Evolutionary conservation across 208 protist species (phyloP), one percentile per base, ranked within the genome.

Genomic region (Leishmania gerbilli): DNA sequence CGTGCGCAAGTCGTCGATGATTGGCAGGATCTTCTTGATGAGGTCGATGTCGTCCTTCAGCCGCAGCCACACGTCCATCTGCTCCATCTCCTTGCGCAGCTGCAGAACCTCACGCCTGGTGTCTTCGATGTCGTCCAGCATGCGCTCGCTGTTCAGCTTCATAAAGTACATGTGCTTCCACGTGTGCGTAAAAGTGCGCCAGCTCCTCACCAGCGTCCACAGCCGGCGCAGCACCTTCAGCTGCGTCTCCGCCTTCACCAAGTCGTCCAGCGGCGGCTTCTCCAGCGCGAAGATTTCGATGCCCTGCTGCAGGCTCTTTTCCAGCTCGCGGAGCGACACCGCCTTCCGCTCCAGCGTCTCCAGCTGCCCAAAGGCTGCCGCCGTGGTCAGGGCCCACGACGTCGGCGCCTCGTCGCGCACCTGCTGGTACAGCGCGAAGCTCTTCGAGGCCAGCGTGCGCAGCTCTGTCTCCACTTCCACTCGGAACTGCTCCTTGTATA

Each of bases 211-310:
- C 55, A 99, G 87, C 60, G 69, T 84, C 98, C 99, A 99, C 58
- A 99, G 90, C n/a, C 79, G 86, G 45, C 92, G 83, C 77, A 99
- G 94, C 71, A 95, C 71, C 60, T 93, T 88, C 42, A 99, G 81
- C 58, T 98, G 95, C 21, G 74, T 80, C 76, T 95, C 91, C 1
- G 95, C 96, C 77, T 90, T 89, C 13, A 85, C 88, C 15, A 99
- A 79, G 80, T 99, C 98, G 71, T 98, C 93, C 77, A 99, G 93
- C 56, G 76, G 79, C 9, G 97, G 98, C 51, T 91, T 90, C 21
- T 99, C 98, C n/a, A 99, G 87, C 21, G 89, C 81, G 88, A 99
- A 99, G 74, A 99, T 97, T 31, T 98, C 96, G 77, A 99, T 95
- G 40, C 99, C 98, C 71, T 97, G 90, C 84, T 97, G 90, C 71